phyloP scores from a whole-genome alignment of 805 yeast species.

The Priceomyces castillae region DNA sequence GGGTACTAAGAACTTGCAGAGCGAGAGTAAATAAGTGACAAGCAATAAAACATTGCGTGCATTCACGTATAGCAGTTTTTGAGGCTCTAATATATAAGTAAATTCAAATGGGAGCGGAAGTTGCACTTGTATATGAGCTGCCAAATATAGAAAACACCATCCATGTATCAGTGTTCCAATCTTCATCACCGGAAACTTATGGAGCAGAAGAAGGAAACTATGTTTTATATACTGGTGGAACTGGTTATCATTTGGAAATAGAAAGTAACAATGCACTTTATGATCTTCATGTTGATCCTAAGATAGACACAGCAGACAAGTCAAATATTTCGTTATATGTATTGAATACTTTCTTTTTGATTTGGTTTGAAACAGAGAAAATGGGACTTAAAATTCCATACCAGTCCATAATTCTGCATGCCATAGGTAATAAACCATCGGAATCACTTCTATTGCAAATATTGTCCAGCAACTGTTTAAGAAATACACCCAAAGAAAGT shows the following conservation, averaged over 20 bases:
- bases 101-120: not conserved
- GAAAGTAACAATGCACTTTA: slow-evolving; percentile 15
- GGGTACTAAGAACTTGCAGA: not conserved
- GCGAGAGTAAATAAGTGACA: too few relatives aligned
- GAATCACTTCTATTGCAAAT: slow-evolving; percentile 31
- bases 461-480: slow-evolving; percentile 18
- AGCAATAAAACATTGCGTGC: too few relatives aligned
- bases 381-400: slow-evolving; percentile 36
- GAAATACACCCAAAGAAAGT: slow-evolving; percentile 8
- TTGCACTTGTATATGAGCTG: slow-evolving; percentile 14
- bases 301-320: slow-evolving; percentile 9
- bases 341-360: slow-evolving; percentile 30
- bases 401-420: slow-evolving; percentile 32
- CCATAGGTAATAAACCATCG: slow-evolving; percentile 21
- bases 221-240: slow-evolving; percentile 41
- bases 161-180: slow-evolving; percentile 27
- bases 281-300: slow-evolving; percentile 10
- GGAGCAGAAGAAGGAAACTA: slow-evolving; percentile 37
- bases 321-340: slow-evolving; percentile 26
- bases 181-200: slow-evolving; percentile 39
- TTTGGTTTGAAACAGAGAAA: slow-evolving; percentile 24
- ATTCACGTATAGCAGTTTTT: too few relatives aligned
- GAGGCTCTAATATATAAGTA: too few relatives aligned
- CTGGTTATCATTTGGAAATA: slow-evolving; percentile 12
- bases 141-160: slow-evolving; percentile 45